Evolutionary conservation across 2,329 filamentous ascomycete species (phyloP).

Genomic region (Nigrospora osmanthi): DNA sequence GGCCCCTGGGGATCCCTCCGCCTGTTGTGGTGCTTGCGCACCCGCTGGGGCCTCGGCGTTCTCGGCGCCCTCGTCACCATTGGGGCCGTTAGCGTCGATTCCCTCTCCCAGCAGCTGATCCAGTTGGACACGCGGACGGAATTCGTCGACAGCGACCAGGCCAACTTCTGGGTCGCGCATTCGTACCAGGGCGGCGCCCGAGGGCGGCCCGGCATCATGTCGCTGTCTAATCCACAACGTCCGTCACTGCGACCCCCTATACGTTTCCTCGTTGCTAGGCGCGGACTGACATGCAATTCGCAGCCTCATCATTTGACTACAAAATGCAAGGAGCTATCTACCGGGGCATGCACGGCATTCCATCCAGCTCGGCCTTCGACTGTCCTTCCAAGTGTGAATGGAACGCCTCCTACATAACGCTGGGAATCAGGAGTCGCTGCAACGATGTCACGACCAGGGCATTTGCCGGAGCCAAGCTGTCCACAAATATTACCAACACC

Average conservation of each 20-base stretch:
- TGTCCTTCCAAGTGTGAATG: constrained; percentile 9
- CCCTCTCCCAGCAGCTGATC: constrained; percentile 10
- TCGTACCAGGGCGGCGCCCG: constrained; percentile 3
- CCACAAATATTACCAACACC: neutral
- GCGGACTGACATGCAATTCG: neutral
- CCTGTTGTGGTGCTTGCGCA: constrained; percentile 4
- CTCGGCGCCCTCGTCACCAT: constrained; percentile 6
- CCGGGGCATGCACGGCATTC: constrained; percentile 8
- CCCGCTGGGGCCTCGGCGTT: constrained; percentile 1
- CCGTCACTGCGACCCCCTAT: too few species aligned
- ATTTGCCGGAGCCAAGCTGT: neutral
- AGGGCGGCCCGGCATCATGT: neutral
- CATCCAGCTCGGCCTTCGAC: constrained; percentile 4
- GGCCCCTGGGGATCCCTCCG: constrained; percentile 5
- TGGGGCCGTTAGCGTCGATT: constrained; percentile 5
- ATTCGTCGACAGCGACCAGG: constrained; percentile 1
- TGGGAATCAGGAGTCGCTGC: constrained; percentile 8
- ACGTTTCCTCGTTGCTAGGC: too few species aligned
- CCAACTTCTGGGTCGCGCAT: constrained; percentile 5
- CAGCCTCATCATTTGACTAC: constrained; percentile 4
- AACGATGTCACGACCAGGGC: constrained; percentile 8
- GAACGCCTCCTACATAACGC: constrained; percentile 7
- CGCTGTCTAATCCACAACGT: too few species aligned
- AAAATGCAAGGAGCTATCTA: constrained; percentile 10
- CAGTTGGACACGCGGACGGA: neutral